Base-by-base conservation (phyloP, 805 yeast species). In the Wickerhamomyces chambardii region DNA sequence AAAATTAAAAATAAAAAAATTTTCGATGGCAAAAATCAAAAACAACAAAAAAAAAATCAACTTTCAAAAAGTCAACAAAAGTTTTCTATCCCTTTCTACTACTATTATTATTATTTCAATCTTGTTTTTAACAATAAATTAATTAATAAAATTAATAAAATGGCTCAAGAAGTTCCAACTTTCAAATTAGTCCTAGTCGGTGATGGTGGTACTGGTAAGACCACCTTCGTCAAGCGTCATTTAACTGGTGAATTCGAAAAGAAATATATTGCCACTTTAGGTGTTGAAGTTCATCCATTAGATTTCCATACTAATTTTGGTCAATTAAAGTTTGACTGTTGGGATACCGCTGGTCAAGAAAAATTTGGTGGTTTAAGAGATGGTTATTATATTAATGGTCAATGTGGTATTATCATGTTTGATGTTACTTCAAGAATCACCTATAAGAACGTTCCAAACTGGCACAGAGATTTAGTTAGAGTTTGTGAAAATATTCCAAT, bases 281-380 rank as follows among this genome's bases (percentile, higher is more conserved):
- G 98, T 75, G 99, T 92, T 47, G 99, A 92, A 68, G 99, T 92
- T 48, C 97, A 92, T 65, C 98, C 98, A 51, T 78, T 92, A 66
- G 86, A 92, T 32, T 92, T 92, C 81, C 85, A 78, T 82, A 92
- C 99, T 63, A 90, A 90, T 75, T 92, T 70, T 60, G 99, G 99
- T 70, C 96, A 90, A 70, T 86, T 92, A 70, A 90, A 85, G 67
- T 92, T 92, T 68, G 97, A 92, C 63, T 97, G 92, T 56, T 92
- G 99, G 99, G 99, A 92, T 68, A 92, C 99, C 37, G 99, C 99
- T 40, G 99, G 99, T 47, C 99, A 92, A 75, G 99, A 92, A 72
- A 92, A 92, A 72, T 92, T 92, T 54, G 99, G 99, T 68, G 98
- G 99, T 55, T 75, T 92, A 60, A 89, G 99, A 76, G 99, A 92